Percentiles rank a stretch among this genome's conserved stretches.
These are phyloP conservation scores for Metarhizium album DNA, from an alignment of 2,329 filamentous ascomycete species.

Conservation along the genomic window DNA sequence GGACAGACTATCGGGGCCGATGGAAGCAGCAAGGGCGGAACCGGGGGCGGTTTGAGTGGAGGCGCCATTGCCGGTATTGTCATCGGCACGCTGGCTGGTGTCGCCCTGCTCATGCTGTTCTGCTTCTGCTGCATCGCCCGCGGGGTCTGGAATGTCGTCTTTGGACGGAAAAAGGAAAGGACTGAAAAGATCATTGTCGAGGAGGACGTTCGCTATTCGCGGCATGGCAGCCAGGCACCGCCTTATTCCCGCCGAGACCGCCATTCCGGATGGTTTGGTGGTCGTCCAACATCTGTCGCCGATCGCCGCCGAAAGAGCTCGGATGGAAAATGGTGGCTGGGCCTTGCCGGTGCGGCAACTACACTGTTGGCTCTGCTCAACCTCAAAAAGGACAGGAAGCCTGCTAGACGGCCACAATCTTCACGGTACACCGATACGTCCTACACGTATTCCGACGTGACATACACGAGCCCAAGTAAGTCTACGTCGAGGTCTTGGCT, in stretches of 20 bases:
- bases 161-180: slow-evolving; percentile 46
- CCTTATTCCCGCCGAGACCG: slow-evolving; percentile 39
- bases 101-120: slow-evolving; percentile 55
- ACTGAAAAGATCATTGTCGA: slow-evolving; percentile 47
- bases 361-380: slow-evolving; percentile 44
- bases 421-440: slow-evolving; percentile 42
- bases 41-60: slow-evolving; percentile 43
- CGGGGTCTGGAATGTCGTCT: slow-evolving; percentile 51
- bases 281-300: slow-evolving; percentile 26
- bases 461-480: slow-evolving; percentile 38
- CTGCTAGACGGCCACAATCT: slow-evolving; percentile 24
- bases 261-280: slow-evolving; percentile 47
- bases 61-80: slow-evolving; percentile 76
- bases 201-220: slow-evolving; percentile 48
- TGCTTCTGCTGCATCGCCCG: slow-evolving; percentile 65
- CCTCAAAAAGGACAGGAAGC: slow-evolving; percentile 36
- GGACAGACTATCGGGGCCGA: slow-evolving; percentile 27
- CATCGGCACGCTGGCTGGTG: slow-evolving; percentile 58
- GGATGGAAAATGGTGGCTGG: slow-evolving; percentile 40
- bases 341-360: slow-evolving; percentile 39
- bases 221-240: slow-evolving; percentile 30
- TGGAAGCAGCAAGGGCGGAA: slow-evolving; percentile 28
- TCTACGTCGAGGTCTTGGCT: slow-evolving; percentile 11
- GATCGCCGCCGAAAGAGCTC: slow-evolving; percentile 37
- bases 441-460: slow-evolving; percentile 39